Conservation (phyloP, 1,284 basidiomycete genomes). For the Bjerkandera adusta region DNA sequence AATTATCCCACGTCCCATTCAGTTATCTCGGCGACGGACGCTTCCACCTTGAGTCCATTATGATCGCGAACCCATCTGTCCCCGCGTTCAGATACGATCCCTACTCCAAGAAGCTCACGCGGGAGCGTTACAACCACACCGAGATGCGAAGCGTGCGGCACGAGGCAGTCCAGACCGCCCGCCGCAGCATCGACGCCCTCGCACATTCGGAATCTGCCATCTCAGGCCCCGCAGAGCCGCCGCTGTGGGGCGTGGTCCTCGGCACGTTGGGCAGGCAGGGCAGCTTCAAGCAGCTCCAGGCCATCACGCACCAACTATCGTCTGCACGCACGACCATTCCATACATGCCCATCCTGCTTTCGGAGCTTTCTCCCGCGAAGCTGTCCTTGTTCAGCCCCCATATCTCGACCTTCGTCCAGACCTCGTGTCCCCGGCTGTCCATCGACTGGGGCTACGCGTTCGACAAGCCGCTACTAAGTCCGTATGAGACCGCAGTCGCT, state of each 20-base stretch:
- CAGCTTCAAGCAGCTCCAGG: constrained; percentile 85
- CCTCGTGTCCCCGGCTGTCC: constrained; percentile 91
- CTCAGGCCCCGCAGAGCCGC: constrained; percentile 20
- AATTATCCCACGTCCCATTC: constrained; percentile 9
- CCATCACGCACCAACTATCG: constrained; percentile 71
- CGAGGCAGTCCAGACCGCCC: constrained; percentile 77
- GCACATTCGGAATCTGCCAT: constrained; percentile 14
- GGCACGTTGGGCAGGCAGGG: constrained; percentile 97
- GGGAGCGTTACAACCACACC: constrained; percentile 88
- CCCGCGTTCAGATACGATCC: constrained; percentile 99
- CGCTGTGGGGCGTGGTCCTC: constrained; percentile 90
- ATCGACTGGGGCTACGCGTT: constrained; percentile 99
- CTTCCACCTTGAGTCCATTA: constrained; percentile 97
- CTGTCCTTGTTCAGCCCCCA: constrained; percentile 80
- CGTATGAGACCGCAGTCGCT: constrained; percentile 92
- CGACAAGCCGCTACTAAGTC: constrained; percentile 83
- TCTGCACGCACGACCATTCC: constrained; percentile 57
- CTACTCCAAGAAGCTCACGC: constrained; percentile 95
- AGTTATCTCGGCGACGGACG: constrained; percentile 98
- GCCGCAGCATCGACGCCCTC: constrained; percentile 53
- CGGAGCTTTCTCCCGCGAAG: constrained; percentile 95
- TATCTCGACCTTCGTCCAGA: constrained; percentile 90
- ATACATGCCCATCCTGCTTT: constrained; percentile 88
- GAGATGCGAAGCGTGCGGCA: constrained; percentile 81
- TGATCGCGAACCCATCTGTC: constrained; percentile 97